Conservation (phyloP, 148 eudicot genomes). For the Beta vulgaris region DNA sequence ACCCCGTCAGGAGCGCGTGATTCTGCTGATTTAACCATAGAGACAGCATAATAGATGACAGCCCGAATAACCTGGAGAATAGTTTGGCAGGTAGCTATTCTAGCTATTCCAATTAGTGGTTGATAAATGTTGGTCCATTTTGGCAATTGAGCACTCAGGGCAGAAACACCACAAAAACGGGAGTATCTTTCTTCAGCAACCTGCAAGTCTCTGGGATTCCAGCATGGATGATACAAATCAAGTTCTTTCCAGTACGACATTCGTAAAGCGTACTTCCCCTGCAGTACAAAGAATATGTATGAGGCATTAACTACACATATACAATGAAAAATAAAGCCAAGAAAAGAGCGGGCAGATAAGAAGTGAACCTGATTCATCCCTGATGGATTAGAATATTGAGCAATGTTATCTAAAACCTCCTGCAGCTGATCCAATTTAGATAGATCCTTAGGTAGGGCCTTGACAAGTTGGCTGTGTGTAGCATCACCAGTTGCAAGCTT, state of each 20-base stretch:
- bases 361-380: conserved; percentile 86
- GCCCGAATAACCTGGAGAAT: conserved; percentile 69
- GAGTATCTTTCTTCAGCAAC: conserved; percentile 87
- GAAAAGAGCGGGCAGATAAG: not conserved
- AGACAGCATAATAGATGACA: conserved; percentile 65
- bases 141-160: conserved; percentile 76
- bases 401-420: conserved; percentile 65
- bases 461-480: conserved; percentile 87
- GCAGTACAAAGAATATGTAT: conserved; percentile 8
- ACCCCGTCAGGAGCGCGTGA: conserved; percentile 91
- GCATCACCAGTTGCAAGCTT: conserved; percentile 89
- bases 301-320: conserved; percentile 9
- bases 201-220: conserved; percentile 87
- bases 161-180: conserved; percentile 77
- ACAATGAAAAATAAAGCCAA: not conserved
- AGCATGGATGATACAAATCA: conserved; percentile 93
- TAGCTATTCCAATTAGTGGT: conserved; percentile 71
- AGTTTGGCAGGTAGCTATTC: conserved; percentile 75
- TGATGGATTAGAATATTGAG: conserved; percentile 83
- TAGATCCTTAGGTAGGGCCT: conserved; percentile 82
- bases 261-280: conserved; percentile 92
- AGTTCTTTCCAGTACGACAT: conserved; percentile 77
- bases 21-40: conserved; percentile 44
- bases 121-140: conserved; percentile 74
- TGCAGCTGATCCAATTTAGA: conserved; percentile 61